phyloP scores from a whole-genome alignment of 1,139 yeast genomes.

The Meyerozyma guilliermondii region DNA sequence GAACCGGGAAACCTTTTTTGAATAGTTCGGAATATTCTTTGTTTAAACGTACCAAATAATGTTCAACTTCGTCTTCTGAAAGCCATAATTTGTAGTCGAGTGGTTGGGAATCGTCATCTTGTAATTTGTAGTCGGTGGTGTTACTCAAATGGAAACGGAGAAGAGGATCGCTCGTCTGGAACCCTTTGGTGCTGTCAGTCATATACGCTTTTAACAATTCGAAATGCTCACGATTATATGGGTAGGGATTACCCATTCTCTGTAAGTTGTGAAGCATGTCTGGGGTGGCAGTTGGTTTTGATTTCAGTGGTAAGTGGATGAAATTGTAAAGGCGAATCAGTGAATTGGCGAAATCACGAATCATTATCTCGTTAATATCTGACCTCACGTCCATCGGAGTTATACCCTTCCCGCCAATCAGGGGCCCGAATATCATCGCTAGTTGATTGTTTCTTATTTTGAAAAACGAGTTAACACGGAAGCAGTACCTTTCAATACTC shows the following conservation, averaged over 20 bases:
- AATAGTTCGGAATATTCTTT: not conserved
- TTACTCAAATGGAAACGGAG: not conserved
- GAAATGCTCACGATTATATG: constrained; percentile 1
- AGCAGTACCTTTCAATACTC: not conserved
- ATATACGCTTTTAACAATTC: not conserved
- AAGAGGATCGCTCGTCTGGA: not conserved
- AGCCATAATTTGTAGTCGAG: not conserved
- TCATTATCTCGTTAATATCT: constrained; percentile 1
- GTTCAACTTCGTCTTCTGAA: not conserved
- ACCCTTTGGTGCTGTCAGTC: not conserved
- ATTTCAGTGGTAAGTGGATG: constrained; percentile 1
- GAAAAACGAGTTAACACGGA: constrained; percentile 1
- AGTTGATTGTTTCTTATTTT: not conserved
- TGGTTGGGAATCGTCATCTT: not conserved
- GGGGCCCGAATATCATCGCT: not conserved
- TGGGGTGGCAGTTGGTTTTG: not conserved
- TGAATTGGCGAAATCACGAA: not conserved
- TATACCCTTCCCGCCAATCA: not conserved
- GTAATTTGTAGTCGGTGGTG: not conserved
- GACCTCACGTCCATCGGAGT: not conserved
- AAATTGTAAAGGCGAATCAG: not conserved
- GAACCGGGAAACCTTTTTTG: not conserved
- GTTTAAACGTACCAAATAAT: not conserved
- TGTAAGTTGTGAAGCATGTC: not conserved
- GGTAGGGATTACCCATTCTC: not conserved